Evolutionary conservation across 2,329 filamentous ascomycete genomes (phyloP).

Genomic region (Endoconidiophora laricicola): DNA sequence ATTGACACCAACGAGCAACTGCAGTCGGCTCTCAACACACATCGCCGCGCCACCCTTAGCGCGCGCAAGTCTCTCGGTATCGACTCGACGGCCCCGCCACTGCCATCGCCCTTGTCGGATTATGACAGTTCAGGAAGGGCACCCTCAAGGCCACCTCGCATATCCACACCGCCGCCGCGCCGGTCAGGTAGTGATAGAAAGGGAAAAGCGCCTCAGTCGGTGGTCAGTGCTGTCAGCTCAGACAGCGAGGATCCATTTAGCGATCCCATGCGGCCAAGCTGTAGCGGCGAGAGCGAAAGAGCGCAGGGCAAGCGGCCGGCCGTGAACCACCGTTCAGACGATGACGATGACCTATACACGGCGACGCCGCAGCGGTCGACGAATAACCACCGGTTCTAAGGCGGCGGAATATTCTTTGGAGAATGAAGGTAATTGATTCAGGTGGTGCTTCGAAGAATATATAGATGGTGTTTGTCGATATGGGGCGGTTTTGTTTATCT

Average conservation of each 20-base stretch:
- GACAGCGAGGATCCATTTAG: slow-evolving; percentile 22
- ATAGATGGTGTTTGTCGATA: no score
- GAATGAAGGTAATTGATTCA: no score
- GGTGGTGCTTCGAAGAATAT: no score
- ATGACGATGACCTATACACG: slow-evolving; percentile 26
- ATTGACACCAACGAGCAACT: slow-evolving; percentile 93
- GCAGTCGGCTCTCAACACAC: slow-evolving; percentile 63
- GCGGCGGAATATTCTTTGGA: no score
- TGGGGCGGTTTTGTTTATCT: no score
- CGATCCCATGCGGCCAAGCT: slow-evolving; percentile 17
- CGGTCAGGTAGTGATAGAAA: slow-evolving; percentile 11
- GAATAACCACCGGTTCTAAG: background rate
- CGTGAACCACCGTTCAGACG: slow-evolving; percentile 7
- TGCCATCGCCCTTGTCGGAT: slow-evolving; percentile 18
- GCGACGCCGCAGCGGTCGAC: slow-evolving; percentile 19
- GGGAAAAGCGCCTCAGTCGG: slow-evolving; percentile 11
- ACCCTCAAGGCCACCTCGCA: slow-evolving; percentile 13
- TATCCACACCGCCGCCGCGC: slow-evolving; percentile 19
- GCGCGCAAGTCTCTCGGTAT: slow-evolving; percentile 39
- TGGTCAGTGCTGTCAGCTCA: slow-evolving; percentile 18
- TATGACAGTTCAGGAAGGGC: background rate
- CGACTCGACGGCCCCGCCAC: slow-evolving; percentile 16
- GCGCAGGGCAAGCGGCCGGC: no score
- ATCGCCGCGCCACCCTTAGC: slow-evolving; percentile 62
- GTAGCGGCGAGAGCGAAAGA: slow-evolving; percentile 15